A percentile compares a stretch with the other conserved stretches of the same genome.
Conservation (phyloP, 805 yeast genomes). For the Saccharomycopsis sp. region DNA sequence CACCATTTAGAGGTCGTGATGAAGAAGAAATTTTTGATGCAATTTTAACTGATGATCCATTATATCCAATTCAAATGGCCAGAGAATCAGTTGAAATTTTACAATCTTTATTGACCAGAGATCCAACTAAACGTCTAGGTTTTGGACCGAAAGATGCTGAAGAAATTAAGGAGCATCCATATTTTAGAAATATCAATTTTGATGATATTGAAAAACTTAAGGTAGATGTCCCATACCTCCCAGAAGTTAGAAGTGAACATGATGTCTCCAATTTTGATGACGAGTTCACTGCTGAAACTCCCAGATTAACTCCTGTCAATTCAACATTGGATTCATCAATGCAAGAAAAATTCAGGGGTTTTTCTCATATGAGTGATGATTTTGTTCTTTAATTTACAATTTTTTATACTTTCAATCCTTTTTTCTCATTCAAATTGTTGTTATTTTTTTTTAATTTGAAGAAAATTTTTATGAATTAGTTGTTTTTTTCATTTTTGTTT, state of each 20-base stretch:
- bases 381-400: conserved; percentile 5
- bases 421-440: no score
- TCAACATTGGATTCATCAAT: conserved; percentile 73
- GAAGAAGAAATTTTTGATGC: conserved; percentile 97
- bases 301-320: conserved; percentile 90
- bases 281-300: conserved; percentile 90
- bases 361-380: conserved; percentile 74
- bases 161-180: conserved; percentile 93
- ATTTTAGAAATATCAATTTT: conserved; percentile 81
- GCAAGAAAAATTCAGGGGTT: conserved; percentile 97
- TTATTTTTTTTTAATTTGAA: no score
- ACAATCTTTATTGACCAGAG: conserved; percentile 84
- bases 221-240: conserved; percentile 82
- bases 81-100: conserved; percentile 90
- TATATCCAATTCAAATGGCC: conserved; percentile 96
- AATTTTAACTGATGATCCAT: conserved; percentile 89
- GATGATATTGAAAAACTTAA: conserved; percentile 68
- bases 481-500: no score
- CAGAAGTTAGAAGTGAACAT: conserved; percentile 77
- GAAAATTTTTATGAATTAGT: no score
- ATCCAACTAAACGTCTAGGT: conserved; percentile 77
- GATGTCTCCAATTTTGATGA: conserved; percentile 91
- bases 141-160: conserved; percentile 80
- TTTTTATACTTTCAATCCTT: no score
- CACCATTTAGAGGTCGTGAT: conserved; percentile 96